Base-by-base conservation (phyloP, 805 yeast genomes). In the Spathaspora arborariae region DNA sequence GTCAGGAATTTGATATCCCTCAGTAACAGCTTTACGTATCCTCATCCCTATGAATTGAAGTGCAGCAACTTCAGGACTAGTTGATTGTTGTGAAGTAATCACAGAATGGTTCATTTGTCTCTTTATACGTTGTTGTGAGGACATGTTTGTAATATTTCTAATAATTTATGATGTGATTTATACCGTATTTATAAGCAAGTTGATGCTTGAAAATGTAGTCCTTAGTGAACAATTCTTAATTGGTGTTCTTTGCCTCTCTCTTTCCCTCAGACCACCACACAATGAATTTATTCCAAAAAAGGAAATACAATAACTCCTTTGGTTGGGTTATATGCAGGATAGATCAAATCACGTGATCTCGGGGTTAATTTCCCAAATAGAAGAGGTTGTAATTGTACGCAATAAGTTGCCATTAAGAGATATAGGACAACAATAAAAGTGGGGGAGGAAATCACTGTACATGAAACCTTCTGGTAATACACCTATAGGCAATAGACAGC, bases 11-110 rank as follows among this genome's bases (percentile, higher is more conserved):
- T 55, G 51, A 59, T 83, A 82, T 1, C 90, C 90, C 39, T 82
- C 81, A 27, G 78, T 71, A 2, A 85, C 80, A 2, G 85, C 73
- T 54, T 83, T 82, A 56, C 92, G 75, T 48, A 85, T 79, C 51
- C 88, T 73, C 88, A 83, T 84, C 0, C 89, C 90, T 5, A 84
- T 57, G 0, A 82, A 75, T 36, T 81, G 74, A 20, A 84, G 69
- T 20, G 68, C 62, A 39, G 62, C 70, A 11, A 62, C 57, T 36
- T 59, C 62, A n/a, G 65, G 66, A 56, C 59, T 61, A 35, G 40
- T 56, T 5, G 20, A 13, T 6, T 36, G 37, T 20, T 40, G 20
- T 15, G 41, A 5, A 38, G 30, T 6, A 16, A 34, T 15, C 19
- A 39, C 34, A 24, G 22, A n/a, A 51, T 51, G 63, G 64, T 62